Conservation (phyloP, 108 stramenopile species). For the Nannochloropsis salina region DNA sequence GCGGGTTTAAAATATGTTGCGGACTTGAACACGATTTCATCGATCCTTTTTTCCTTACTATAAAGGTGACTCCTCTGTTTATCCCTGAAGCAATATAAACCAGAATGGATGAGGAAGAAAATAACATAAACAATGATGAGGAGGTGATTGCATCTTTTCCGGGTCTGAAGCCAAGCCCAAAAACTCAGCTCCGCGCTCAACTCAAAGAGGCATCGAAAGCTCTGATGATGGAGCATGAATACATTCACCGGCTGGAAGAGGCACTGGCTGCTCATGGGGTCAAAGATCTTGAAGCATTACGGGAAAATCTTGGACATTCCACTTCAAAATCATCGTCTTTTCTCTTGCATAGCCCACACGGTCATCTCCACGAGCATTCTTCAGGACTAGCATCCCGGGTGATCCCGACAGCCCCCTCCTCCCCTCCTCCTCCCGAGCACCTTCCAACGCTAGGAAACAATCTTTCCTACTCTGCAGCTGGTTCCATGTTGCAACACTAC, state of each 20-base stretch:
- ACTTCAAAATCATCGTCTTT: not conserved
- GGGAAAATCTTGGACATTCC: not conserved
- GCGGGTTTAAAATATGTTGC: too few relatives aligned
- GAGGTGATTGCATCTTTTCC: not conserved
- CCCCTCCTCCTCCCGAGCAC: not conserved
- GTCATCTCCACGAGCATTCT: not conserved
- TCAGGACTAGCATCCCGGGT: not conserved
- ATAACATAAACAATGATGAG: not conserved
- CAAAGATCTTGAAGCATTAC: not conserved
- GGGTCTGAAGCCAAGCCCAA: not conserved
- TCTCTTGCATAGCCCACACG: not conserved
- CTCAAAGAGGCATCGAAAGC: not conserved
- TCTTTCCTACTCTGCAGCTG: not conserved
- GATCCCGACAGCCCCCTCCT: not conserved
- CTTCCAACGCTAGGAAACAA: too few relatives aligned
- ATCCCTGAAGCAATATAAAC: too few relatives aligned
- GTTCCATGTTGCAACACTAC: conserved; percentile 10
- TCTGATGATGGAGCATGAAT: not conserved
- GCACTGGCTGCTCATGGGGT: not conserved
- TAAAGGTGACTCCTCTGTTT: too few relatives aligned
- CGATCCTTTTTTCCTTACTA: too few relatives aligned
- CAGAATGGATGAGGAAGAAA: not conserved
- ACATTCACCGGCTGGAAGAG: not conserved
- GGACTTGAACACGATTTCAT: too few relatives aligned
- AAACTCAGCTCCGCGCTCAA: conserved; percentile 3